phyloP scores from a whole-genome alignment of 306 rosid species.

The Acmispon strigosus region DNA sequence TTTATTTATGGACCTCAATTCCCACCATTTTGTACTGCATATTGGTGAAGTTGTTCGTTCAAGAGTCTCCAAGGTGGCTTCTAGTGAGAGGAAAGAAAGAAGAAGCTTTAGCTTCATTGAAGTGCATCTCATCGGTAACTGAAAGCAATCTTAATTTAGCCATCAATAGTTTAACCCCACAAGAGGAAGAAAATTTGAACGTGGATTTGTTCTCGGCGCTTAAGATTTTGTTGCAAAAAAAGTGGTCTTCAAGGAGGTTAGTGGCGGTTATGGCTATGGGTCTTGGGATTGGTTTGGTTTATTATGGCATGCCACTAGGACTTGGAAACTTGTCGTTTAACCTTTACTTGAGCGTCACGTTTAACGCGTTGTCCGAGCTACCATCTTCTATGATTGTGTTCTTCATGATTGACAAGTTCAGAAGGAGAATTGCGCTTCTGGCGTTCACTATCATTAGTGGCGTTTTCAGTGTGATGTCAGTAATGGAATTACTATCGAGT shows the following conservation, averaged over 20 bases:
- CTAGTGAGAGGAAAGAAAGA: slow-evolving; percentile 42
- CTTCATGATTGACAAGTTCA: slow-evolving; percentile 31
- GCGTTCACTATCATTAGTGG: slow-evolving; percentile 28
- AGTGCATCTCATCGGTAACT: slow-evolving; percentile 14
- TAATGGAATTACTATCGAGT: slow-evolving; percentile 15
- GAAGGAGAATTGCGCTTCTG: slow-evolving; percentile 35
- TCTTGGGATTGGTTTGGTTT: slow-evolving; percentile 48
- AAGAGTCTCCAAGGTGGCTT: slow-evolving; percentile 69
- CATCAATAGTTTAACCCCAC: slow-evolving; percentile 8
- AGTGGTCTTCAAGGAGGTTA: slow-evolving; percentile 45
- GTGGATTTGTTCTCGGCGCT: slow-evolving; percentile 32
- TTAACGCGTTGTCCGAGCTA: slow-evolving; percentile 60
- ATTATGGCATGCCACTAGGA: slow-evolving; percentile 65
- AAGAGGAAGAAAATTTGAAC: slow-evolving; percentile 15
- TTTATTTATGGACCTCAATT: slow-evolving; percentile 50
- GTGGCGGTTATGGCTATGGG: slow-evolving; percentile 21
- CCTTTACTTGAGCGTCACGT: slow-evolving; percentile 46
- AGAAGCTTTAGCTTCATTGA: slow-evolving; percentile 34
- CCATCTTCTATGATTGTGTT: slow-evolving; percentile 38
- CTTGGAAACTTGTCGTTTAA: slow-evolving; percentile 41
- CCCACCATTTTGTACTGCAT: slow-evolving; percentile 35
- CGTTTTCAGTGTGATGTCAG: slow-evolving; percentile 38
- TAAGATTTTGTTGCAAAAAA: slow-evolving; percentile 21
- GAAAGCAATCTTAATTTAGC: slow-evolving; percentile 12
- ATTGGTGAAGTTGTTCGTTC: slow-evolving; percentile 22